phyloP scores from a whole-genome alignment of 352 stramenopile species.

The Phytophthora foliorum region DNA sequence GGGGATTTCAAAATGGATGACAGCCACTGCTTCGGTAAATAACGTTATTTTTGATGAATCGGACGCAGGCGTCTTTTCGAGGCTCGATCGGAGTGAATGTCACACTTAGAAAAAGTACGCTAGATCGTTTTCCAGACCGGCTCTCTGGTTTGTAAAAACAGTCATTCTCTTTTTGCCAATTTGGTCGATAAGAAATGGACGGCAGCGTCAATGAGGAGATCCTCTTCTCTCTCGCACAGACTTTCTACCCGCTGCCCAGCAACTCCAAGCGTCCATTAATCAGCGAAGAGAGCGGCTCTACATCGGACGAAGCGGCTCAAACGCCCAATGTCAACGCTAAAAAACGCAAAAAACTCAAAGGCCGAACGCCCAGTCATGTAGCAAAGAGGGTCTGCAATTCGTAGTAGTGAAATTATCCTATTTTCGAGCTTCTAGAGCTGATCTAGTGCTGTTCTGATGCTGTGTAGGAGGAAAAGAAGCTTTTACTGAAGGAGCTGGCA shows the following conservation, averaged over 20 bases:
- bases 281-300: constrained; percentile 17
- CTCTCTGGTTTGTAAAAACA: no score
- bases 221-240: constrained; percentile 29
- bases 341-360: constrained; percentile 29
- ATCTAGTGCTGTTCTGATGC: neutral
- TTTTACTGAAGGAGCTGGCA: constrained; percentile 40
- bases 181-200: neutral
- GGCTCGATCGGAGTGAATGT: no score
- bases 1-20: no score
- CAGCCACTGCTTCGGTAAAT: no score
- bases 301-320: constrained; percentile 17
- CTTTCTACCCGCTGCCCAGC: constrained; percentile 19
- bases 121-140: no score
- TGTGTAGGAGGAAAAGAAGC: constrained; percentile 43
- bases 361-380: constrained; percentile 35
- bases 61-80: no score
- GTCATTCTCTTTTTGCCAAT: no score
- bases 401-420: neutral
- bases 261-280: constrained; percentile 7
- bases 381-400: constrained; percentile 22
- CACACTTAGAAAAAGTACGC: no score
- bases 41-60: no score
- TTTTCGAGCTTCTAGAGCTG: neutral
- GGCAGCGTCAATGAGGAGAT: constrained; percentile 16
- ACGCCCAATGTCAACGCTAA: neutral